Evolutionary conservation across 176 grass and related monocot species (phyloP), one percentile per base, ranked within the genome.

Genomic region (Dendrocalamus sinicus): DNA sequence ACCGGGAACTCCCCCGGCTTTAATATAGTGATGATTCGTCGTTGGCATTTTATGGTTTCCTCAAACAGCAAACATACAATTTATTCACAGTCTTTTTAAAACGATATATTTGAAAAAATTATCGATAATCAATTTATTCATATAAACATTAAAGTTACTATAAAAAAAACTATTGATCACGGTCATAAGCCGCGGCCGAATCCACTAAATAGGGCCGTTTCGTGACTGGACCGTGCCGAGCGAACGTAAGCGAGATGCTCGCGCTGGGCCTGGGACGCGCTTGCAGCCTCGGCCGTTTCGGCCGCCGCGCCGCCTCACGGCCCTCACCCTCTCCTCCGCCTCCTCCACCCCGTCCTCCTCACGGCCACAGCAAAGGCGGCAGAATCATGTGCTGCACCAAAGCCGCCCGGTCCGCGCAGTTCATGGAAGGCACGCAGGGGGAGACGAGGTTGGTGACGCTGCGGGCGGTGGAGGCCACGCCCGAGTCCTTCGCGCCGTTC

Each of bases 401-500:
- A 76, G 63, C 66, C 23, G 40, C 75, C 3, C 45, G 24, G 59
- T 10, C 48, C 13, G 19, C 32, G 70, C 45, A 72, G 81, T 10
- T 44, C 14, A 92, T 92, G 90, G 90, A 83, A 69, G 30, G 48
- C 52, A 17, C 32, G n/a, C 41, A 4, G 70, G 50, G 40, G 11
- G 64, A 48, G 71, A 23, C 54, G 5, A 91, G 64, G 71, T 86
- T 75, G 19, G 81, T 92, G 44, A 88, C 23, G 90, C 75, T 96
- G 67, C 88, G 90, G 82, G 78, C 90, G 67, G 82, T 94, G 87
- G 93, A 96, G 67, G 94, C 88, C 41, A 94, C 94, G 59, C 88
- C 90, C 4, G 91, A 91, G 88, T 89, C 82, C 78, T 96, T 99
- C 88, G 93, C 96, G 48, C 72, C 87, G 17, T 99, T 94, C 89